These are phyloP conservation scores for Saxispiralis lemnorum DNA, from an alignment of 495 filamentous ascomycete genomes.

Conservation along the genomic window DNA sequence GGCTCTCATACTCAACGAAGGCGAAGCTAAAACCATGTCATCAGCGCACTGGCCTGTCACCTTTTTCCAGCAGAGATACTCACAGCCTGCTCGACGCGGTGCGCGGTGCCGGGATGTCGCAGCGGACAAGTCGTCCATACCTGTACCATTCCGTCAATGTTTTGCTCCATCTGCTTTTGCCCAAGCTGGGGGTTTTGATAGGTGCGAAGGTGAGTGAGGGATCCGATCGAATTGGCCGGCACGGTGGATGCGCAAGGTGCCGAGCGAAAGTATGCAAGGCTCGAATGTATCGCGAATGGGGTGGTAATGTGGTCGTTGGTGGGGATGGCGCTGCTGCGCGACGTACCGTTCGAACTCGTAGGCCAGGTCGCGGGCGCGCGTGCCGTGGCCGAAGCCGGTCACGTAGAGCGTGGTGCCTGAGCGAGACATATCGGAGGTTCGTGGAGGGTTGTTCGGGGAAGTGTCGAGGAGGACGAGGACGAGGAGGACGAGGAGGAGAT, in stretches of 20 bases:
- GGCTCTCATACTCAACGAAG: slow-evolving; percentile 98
- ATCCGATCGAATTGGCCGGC: background rate
- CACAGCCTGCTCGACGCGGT: slow-evolving; percentile 86
- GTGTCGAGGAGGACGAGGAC: too few species aligned
- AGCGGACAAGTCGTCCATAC: slow-evolving; percentile 95
- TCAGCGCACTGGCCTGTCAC: slow-evolving; percentile 3
- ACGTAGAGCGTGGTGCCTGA: slow-evolving; percentile 91
- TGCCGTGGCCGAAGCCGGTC: slow-evolving; percentile 93
- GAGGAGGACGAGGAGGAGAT: too few species aligned
- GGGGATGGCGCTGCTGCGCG: slow-evolving; percentile 14
- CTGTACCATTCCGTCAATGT: slow-evolving; percentile 30
- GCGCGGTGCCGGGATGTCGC: slow-evolving; percentile 91
- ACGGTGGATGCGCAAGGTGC: slow-evolving; percentile 5
- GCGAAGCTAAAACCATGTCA: slow-evolving; percentile 53
- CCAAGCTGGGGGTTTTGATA: too few species aligned
- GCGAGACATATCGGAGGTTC: slow-evolving; percentile 57
- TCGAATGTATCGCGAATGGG: slow-evolving; percentile 7
- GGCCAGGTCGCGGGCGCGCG: slow-evolving; percentile 96
- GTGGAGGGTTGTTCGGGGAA: too few species aligned
- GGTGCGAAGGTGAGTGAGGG: slow-evolving; percentile 12
- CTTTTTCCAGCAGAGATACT: slow-evolving; percentile 27
- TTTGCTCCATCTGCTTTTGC: too few species aligned
- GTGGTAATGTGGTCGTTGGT: slow-evolving; percentile 12
- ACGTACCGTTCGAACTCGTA: slow-evolving; percentile 99
- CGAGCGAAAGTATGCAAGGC: slow-evolving; percentile 11